Base-by-base conservation (phyloP, 805 yeast genomes). In the Saccharomyces jurei region DNA sequence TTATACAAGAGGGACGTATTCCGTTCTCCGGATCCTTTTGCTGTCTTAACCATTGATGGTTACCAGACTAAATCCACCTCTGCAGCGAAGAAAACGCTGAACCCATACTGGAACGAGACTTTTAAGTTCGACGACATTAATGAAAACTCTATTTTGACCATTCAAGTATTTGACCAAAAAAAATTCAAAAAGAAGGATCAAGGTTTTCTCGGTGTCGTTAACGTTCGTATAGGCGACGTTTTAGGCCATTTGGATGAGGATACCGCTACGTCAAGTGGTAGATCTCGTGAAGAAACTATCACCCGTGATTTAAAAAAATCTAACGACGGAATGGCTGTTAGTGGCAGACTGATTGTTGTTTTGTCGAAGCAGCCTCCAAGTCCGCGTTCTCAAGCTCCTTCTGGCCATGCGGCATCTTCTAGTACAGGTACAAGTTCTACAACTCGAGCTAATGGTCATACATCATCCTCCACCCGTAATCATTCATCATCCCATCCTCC, bases 141-240 rank as follows among this genome's bases (percentile, higher is more conserved):
- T 51, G 96, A 87, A 64, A 86, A 86, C 65, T 86, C 96, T 8
- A 87, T 91, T 48, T 76, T 94, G 51, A 96, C 92, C 13, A 82
- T 94, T 58, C 98, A 94, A 71, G 94, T 94, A 6, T 94, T 94
- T 72, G 98, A 94, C 71, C 98, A 92, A 70, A 91, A 90, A 70
- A 94, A 94, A 72, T 94, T 94, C 76, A 94, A 94, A 71, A 90
- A 89, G 82, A 91, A 90, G 79, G 99, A 94, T 69, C 99, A 94
- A 72, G 99, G 99, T 4, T 94, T 94, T 64, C 76, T 94, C 52
- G 99, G 99, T 55, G 98, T 94, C 21, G 94, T 94, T 57, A 94
- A 94, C 70, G 81, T 94, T 52, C 79, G 95, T 60, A 81, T 94
- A 30, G 92, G 92, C 47, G 98, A 94, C 70, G 89, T 88, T 29